Evolutionary conservation across 2,329 filamentous ascomycete species (phyloP).

Genomic region (Dryadomyces quercivorus): DNA sequence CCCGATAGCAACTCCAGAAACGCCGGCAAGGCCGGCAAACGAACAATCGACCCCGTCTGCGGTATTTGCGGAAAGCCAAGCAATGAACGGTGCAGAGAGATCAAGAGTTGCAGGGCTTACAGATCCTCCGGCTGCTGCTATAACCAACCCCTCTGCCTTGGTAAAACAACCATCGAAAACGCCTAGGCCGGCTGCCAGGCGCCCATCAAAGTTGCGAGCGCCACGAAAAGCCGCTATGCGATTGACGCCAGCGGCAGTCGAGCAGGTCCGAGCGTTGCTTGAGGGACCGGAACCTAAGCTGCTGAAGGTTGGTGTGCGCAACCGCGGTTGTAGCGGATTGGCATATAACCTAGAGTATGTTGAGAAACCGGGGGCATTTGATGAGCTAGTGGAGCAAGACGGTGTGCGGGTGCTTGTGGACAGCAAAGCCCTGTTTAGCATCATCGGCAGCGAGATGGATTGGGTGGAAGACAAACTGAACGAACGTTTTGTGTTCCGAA

Average conservation of each 20-base stretch:
- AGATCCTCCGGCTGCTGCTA: not conserved
- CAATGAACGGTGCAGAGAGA: not conserved
- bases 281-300: constrained; percentile 82
- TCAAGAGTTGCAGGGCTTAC: not conserved
- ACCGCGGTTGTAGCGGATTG: constrained; percentile 85
- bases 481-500: constrained; percentile 84
- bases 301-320: constrained; percentile 88
- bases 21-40: not conserved
- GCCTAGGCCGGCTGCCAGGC: constrained; percentile 19
- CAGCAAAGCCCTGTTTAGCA: constrained; percentile 93
- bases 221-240: constrained; percentile 87
- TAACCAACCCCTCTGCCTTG: not conserved
- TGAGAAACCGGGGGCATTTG: constrained; percentile 76
- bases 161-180: not conserved
- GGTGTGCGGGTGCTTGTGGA: constrained; percentile 93
- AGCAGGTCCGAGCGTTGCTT: constrained; percentile 64
- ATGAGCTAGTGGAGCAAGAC: constrained; percentile 90
- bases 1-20: not conserved
- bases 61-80: not conserved
- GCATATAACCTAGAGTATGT: constrained; percentile 94
- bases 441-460: constrained; percentile 98
- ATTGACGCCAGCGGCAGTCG: constrained; percentile 67
- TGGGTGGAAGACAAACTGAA: constrained; percentile 95
- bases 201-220: constrained; percentile 45
- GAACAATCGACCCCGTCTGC: not conserved